These are phyloP conservation scores for Moesziomyces sp. DNA, from an alignment of 1,284 basidiomycete genomes.

Conservation along the genomic window DNA sequence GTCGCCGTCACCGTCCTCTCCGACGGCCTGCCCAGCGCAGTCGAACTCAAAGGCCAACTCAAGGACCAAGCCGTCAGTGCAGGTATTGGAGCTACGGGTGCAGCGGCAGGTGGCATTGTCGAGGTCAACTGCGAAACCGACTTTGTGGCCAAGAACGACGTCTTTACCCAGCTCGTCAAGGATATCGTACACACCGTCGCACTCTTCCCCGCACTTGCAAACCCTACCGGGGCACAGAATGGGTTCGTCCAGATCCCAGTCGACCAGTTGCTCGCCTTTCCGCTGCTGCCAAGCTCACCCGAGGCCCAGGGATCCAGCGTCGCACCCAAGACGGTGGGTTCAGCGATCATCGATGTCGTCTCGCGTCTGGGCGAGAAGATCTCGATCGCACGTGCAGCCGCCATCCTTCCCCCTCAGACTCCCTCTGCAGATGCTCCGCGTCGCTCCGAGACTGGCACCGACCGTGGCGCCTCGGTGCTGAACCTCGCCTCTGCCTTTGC, in stretches of 20 bases:
- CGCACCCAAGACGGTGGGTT: slow-evolving; percentile 74
- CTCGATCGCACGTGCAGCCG: slow-evolving; percentile 78
- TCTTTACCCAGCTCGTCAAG: slow-evolving; percentile 81
- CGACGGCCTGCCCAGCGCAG: slow-evolving; percentile 69
- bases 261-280: slow-evolving; percentile 65
- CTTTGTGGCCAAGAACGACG: slow-evolving; percentile 88
- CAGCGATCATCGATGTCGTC: slow-evolving; percentile 81
- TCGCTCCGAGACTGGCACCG: slow-evolving; percentile 20
- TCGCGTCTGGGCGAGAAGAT: slow-evolving; percentile 91
- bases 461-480: slow-evolving; percentile 17
- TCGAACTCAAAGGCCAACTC: slow-evolving; percentile 24
- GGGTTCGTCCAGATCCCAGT: slow-evolving; percentile 40
- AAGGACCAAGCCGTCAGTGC: slow-evolving; percentile 68
- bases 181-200: slow-evolving; percentile 89
- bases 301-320: slow-evolving; percentile 62
- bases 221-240: background rate
- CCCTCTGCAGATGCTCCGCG: slow-evolving; percentile 51
- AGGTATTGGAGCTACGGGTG: slow-evolving; percentile 36
- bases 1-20: slow-evolving; percentile 80
- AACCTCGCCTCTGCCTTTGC: slow-evolving; percentile 79
- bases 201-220: slow-evolving; percentile 74
- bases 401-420: slow-evolving; percentile 74
- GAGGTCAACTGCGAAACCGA: slow-evolving; percentile 98
- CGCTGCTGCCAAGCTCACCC: slow-evolving; percentile 47
- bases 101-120: slow-evolving; percentile 79